These are phyloP conservation scores for Rhodotorula babjevae DNA, from an alignment of 768 basidiomycete species.

Conservation along the genomic window DNA sequence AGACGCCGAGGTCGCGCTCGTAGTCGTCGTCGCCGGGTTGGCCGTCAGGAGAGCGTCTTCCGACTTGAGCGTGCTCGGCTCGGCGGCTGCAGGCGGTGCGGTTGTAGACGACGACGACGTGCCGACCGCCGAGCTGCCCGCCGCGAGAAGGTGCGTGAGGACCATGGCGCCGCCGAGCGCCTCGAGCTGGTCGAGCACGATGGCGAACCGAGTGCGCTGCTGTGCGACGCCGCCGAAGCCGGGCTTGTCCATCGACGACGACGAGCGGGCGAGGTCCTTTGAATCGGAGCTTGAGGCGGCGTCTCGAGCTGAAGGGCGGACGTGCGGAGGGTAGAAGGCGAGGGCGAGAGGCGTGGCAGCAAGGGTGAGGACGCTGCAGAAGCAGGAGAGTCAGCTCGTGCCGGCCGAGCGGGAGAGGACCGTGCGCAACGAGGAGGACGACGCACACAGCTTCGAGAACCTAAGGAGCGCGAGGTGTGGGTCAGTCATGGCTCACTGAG, in stretches of 20 bases:
- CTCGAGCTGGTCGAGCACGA: slow-evolving; percentile 85
- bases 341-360: slow-evolving; percentile 79
- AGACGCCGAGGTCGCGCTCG: background rate
- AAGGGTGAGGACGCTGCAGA: slow-evolving; percentile 67
- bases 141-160: slow-evolving; percentile 69
- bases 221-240: slow-evolving; percentile 1
- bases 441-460: slow-evolving; percentile 32
- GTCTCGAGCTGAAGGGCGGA: slow-evolving; percentile 48
- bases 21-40: background rate
- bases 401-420: background rate
- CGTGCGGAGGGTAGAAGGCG: slow-evolving; percentile 65
- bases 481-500: background rate
- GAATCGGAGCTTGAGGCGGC: background rate
- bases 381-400: background rate
- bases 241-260: slow-evolving; percentile 12
- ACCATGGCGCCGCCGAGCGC: slow-evolving; percentile 86
- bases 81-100: background rate
- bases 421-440: background rate
- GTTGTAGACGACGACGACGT: too few species aligned
- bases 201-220: slow-evolving; percentile 62
- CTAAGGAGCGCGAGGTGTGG: background rate
- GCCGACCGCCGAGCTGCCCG: background rate
- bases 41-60: background rate
- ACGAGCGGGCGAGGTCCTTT: background rate
- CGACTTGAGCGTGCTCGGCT: background rate